phyloP scores from a whole-genome alignment of 2,329 filamentous ascomycete species.

The Xylariaceae sp. region DNA sequence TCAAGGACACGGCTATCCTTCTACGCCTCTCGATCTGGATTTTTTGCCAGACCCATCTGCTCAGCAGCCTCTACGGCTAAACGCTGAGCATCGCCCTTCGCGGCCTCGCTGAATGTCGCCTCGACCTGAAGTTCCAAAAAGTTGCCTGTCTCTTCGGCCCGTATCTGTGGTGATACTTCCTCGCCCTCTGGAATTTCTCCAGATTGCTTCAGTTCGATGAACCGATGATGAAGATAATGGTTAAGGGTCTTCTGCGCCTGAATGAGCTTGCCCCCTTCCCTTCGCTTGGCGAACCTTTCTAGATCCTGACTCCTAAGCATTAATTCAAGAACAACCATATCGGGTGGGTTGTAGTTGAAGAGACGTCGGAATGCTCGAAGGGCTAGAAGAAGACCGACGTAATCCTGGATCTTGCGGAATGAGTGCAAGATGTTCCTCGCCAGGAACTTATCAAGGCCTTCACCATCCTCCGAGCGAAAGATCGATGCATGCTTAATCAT shows the following conservation, averaged over 20 bases:
- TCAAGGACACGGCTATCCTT: background rate
- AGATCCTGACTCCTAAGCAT: slow-evolving; percentile 42
- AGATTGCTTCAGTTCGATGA: slow-evolving; percentile 23
- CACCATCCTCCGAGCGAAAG: slow-evolving; percentile 37
- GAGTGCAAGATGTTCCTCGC: slow-evolving; percentile 47
- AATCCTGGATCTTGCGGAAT: slow-evolving; percentile 43
- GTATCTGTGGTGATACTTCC: slow-evolving; percentile 34
- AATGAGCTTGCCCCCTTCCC: slow-evolving; percentile 39
- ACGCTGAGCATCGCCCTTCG: slow-evolving; percentile 6
- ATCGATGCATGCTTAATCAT: slow-evolving; percentile 45
- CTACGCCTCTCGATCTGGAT: slow-evolving; percentile 1
- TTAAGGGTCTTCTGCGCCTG: slow-evolving; percentile 41
- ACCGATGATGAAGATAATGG: slow-evolving; percentile 31
- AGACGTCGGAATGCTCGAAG: slow-evolving; percentile 40
- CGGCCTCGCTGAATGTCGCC: slow-evolving; percentile 14
- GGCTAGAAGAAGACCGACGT: slow-evolving; percentile 42
- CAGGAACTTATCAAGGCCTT: slow-evolving; percentile 39
- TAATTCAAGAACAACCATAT: slow-evolving; percentile 44
- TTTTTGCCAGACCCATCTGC: slow-evolving; percentile 24
- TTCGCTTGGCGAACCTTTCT: slow-evolving; percentile 33
- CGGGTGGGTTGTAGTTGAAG: slow-evolving; percentile 42
- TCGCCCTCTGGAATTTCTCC: slow-evolving; percentile 30
- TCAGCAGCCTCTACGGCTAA: slow-evolving; percentile 18
- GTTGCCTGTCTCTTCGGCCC: slow-evolving; percentile 38
- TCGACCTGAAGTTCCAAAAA: slow-evolving; percentile 39